Percentiles rank a stretch among this genome's conserved stretches.
phyloP scores from a whole-genome alignment of 1,139 yeast species.

The Nakaseomyces bracarensis region DNA sequence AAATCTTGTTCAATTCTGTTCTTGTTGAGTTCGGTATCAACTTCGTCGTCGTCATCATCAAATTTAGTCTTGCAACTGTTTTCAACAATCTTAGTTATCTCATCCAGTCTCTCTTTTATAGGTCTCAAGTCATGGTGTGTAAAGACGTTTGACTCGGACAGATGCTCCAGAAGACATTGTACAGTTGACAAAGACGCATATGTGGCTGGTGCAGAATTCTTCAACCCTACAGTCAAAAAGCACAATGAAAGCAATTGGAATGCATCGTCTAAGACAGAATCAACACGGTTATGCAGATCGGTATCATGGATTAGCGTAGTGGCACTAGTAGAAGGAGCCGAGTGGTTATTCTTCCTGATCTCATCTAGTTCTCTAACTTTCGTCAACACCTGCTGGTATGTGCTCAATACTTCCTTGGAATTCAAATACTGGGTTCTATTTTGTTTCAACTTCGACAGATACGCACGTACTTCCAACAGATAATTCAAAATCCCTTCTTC shows the following conservation, averaged over 20 bases:
- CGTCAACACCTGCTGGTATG: constrained; percentile 47
- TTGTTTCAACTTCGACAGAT: constrained; percentile 50
- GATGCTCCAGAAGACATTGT: constrained; percentile 68
- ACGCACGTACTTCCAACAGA: constrained; percentile 42
- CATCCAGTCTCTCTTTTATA: constrained; percentile 59
- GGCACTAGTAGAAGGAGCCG: constrained; percentile 15
- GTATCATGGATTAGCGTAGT: constrained; percentile 27
- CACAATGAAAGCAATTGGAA: constrained; percentile 80
- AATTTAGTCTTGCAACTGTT: constrained; percentile 36
- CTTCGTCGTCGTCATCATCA: constrained; percentile 29
- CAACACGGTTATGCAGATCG: constrained; percentile 41
- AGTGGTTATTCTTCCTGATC: constrained; percentile 27
- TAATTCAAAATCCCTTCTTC: constrained; percentile 47
- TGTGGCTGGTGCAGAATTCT: constrained; percentile 86
- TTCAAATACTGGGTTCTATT: constrained; percentile 56
- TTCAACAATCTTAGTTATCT: constrained; percentile 54
- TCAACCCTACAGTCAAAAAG: constrained; percentile 83
- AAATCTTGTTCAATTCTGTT: constrained; percentile 48
- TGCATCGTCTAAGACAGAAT: constrained; percentile 73
- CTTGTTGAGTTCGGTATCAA: constrained; percentile 27
- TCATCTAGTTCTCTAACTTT: constrained; percentile 44
- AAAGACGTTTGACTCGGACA: constrained; percentile 70
- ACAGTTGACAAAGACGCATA: constrained; percentile 84
- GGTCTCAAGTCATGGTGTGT: constrained; percentile 79
- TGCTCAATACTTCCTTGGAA: constrained; percentile 51